Evolutionary conservation across 2,329 filamentous ascomycete species (phyloP), one percentile per base, ranked within the genome.

Genomic region (Cladosporium sp.): DNA sequence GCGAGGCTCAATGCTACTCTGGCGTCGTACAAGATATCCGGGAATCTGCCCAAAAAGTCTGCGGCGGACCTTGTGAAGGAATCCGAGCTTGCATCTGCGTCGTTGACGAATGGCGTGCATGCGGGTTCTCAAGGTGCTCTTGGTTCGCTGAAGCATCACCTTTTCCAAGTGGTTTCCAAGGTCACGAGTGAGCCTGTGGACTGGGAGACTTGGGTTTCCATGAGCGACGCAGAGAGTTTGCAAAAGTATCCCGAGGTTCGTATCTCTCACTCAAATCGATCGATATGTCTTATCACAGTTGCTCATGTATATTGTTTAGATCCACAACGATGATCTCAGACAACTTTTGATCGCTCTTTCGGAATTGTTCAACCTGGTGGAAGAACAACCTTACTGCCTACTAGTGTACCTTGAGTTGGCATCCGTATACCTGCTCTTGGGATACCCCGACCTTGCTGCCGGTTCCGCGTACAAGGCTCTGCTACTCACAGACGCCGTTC

Each of bases 381-480:
- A 61, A 10, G 54, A 68, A 26, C n/a, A 65, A 28, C 65, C 68
- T 1, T 67, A 69, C 64, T 67, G 67, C 48, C 21, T 68, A 6
- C 66, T 71, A 4, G 46, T 74, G 6, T 73, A 75, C 49, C 65
- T 76, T 51, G 84, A 89, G 68, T 87, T 93, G 34, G 92, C 92
- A 26, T 80, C 85, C 36, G 82, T 90, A 49, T 88, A 97, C 77
- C 85, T 88, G 18, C 82, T 87, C 54, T 83, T 97, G 56, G 91
- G 88, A 43, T 98, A 97, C 77, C 92, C 92, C 0, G 95, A 99
- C 76, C 86, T 99, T 46, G 93, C 93, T 5, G 89, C 90, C 13
- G 92, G 92, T 36, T 93, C 97, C 81, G 92, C 92, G 5, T 98
- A 98, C 76, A 89, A 91, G 64, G 93, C 93, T 1, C 84, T 98